These are phyloP conservation scores for Hypoxylon trugodes DNA, from an alignment of 495 filamentous ascomycete genomes.

Conservation along the genomic window DNA sequence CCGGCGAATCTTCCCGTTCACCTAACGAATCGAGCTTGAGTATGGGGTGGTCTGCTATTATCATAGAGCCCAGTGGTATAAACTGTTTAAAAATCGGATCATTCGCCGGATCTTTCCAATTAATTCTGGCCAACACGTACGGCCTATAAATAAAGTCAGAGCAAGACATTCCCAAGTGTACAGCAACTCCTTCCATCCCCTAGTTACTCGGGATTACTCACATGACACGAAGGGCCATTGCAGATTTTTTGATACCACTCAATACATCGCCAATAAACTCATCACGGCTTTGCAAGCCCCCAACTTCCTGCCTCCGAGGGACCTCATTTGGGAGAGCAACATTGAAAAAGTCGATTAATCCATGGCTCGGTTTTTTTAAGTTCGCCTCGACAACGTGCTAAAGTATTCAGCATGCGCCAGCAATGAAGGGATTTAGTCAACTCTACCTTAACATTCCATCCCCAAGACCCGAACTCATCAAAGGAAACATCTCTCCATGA, in stretches of 20 bases:
- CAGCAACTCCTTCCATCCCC: not conserved
- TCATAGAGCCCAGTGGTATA: conserved; percentile 58
- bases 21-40: conserved; percentile 55
- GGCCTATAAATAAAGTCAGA: conserved; percentile 53
- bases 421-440: not conserved
- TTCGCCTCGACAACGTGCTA: conserved; percentile 37
- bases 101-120: conserved; percentile 63
- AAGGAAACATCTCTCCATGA: conserved; percentile 18
- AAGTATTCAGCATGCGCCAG: not conserved
- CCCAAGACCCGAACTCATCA: conserved; percentile 37
- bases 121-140: conserved; percentile 60
- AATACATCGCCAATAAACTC: conserved; percentile 62
- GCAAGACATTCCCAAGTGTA: not conserved
- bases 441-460: conserved; percentile 35
- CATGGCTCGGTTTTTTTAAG: not conserved
- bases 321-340: conserved; percentile 56
- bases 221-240: conserved; percentile 64
- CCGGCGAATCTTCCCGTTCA: conserved; percentile 58
- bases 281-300: conserved; percentile 52
- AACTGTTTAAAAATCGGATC: conserved; percentile 66
- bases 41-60: conserved; percentile 59
- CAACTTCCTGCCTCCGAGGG: conserved; percentile 42
- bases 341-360: conserved; percentile 42
- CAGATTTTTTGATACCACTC: conserved; percentile 55
- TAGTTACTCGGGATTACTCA: conserved; percentile 33